Conservation (phyloP, 768 basidiomycete species). For the Tulasnella sp. region DNA sequence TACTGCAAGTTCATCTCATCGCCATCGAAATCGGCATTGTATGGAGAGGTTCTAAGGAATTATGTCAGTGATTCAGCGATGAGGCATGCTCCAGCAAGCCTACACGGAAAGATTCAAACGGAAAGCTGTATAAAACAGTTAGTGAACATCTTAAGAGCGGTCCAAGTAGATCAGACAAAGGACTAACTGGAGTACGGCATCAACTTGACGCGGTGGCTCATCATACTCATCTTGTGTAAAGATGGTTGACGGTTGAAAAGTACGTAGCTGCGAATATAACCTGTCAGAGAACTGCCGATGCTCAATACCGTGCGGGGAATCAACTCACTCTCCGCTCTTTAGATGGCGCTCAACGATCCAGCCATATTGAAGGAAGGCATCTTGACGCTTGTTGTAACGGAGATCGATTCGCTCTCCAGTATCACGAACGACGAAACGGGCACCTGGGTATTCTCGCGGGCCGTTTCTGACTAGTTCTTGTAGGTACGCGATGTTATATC, state of each 20-base stretch:
- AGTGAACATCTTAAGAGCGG: constrained; percentile 34
- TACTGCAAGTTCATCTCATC: constrained; percentile 99
- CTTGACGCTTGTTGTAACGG: constrained; percentile 93
- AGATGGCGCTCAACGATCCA: constrained; percentile 99
- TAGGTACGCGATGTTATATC: constrained; percentile 92
- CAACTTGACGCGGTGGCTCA: constrained; percentile 95
- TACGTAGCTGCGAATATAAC: constrained; percentile 61
- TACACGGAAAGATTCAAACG: constrained; percentile 98
- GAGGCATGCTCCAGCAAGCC: constrained; percentile 45
- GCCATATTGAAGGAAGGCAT: constrained; percentile 94
- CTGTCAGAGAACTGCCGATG: neutral
- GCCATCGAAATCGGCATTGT: constrained; percentile 99
- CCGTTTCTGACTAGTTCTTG: constrained; percentile 96
- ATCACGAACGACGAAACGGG: constrained; percentile 94
- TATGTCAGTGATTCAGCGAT: neutral
- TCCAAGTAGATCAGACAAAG: neutral
- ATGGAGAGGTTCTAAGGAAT: constrained; percentile 78
- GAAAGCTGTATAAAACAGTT: constrained; percentile 63
- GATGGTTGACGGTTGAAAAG: constrained; percentile 98
- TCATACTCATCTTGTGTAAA: constrained; percentile 99
- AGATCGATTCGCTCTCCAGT: constrained; percentile 97
- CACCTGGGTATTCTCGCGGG: constrained; percentile 92
- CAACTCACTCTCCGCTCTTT: constrained; percentile 94
- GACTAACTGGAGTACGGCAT: constrained; percentile 97
- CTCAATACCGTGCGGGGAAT: neutral